These are phyloP conservation scores for Peronospora tabacina DNA, from an alignment of 352 stramenopile species.

Conservation along the genomic window DNA sequence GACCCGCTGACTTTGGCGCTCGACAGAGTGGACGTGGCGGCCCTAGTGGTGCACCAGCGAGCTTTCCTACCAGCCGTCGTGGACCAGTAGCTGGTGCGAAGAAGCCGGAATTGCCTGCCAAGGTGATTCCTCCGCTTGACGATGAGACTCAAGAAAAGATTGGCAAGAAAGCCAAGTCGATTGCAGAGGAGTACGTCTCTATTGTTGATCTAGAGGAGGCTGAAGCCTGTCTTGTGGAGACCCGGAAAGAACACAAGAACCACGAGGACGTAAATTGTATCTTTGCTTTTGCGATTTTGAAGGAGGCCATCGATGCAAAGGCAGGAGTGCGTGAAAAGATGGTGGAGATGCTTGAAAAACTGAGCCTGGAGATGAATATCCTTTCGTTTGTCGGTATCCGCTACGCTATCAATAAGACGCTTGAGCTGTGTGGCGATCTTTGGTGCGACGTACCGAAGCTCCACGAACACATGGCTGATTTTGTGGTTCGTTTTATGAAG, in stretches of 20 bases:
- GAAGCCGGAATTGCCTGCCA: slow-evolving; percentile 30
- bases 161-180: slow-evolving; percentile 70
- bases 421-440: slow-evolving; percentile 54
- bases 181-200: slow-evolving; percentile 68
- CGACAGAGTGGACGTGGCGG: slow-evolving; percentile 17
- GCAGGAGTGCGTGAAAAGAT: slow-evolving; percentile 41
- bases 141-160: slow-evolving; percentile 62
- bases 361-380: slow-evolving; percentile 52
- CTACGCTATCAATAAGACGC: slow-evolving; percentile 49
- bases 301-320: slow-evolving; percentile 64
- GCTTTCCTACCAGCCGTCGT: slow-evolving; percentile 21
- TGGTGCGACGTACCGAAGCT: slow-evolving; percentile 82
- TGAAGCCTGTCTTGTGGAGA: slow-evolving; percentile 48
- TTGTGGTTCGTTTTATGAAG: slow-evolving; percentile 67
- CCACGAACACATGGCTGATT: slow-evolving; percentile 60
- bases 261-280: slow-evolving; percentile 47
- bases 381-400: slow-evolving; percentile 51
- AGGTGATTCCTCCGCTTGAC: slow-evolving; percentile 35
- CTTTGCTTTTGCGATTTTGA: slow-evolving; percentile 55
- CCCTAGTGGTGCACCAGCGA: slow-evolving; percentile 29
- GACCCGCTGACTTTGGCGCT: slow-evolving; percentile 29
- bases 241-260: slow-evolving; percentile 58
- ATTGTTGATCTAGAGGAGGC: slow-evolving; percentile 68
- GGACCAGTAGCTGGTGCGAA: slow-evolving; percentile 16
- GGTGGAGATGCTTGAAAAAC: slow-evolving; percentile 59